These are phyloP conservation scores for Fusarium udum DNA, from an alignment of 2,329 filamentous ascomycete genomes.

Conservation along the genomic window DNA sequence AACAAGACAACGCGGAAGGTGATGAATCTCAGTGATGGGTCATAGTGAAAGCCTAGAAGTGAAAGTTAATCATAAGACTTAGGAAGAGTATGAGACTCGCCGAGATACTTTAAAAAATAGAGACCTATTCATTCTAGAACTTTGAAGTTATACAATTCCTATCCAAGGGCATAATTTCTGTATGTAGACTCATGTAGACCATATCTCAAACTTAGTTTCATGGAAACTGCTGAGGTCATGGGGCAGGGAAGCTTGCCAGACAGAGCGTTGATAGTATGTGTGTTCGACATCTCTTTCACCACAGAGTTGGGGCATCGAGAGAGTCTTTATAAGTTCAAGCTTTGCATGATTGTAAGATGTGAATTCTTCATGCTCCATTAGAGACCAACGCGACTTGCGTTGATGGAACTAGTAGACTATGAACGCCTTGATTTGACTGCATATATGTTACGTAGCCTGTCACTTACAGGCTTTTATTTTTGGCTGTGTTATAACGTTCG, in stretches of 20 bases:
- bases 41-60: neutral
- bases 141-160: neutral
- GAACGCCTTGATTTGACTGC: neutral
- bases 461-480: neutral
- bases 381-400: neutral
- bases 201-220: neutral
- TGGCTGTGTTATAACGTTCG: neutral
- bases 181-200: neutral
- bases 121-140: neutral
- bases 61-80: neutral
- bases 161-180: neutral
- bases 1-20: constrained; percentile 9
- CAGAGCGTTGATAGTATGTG: neutral
- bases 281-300: neutral
- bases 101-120: neutral
- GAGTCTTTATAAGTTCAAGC: neutral
- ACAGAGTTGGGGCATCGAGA: neutral
- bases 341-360: neutral
- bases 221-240: neutral
- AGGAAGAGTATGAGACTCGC: neutral
- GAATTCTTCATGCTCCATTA: neutral
- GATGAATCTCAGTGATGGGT: neutral
- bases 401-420: neutral
- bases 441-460: neutral
- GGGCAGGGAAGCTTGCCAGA: neutral